Percentiles rank a stretch among this genome's conserved stretches.
Evolutionary conservation across 331 rosid species (phyloP).

Genomic region (Erythrophleum ivorense): DNA sequence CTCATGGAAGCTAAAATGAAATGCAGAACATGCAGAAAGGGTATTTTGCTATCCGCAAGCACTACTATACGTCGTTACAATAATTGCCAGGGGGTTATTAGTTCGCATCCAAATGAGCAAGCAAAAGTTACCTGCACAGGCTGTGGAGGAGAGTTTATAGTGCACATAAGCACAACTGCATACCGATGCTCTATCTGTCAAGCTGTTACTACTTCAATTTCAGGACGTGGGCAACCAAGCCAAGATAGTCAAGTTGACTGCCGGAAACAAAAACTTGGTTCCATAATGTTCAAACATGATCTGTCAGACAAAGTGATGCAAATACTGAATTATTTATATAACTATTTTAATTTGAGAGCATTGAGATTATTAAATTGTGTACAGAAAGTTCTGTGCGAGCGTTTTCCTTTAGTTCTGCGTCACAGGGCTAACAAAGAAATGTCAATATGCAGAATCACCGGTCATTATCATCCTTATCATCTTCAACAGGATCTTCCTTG

Average conservation of each 20-base stretch:
- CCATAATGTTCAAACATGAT: slow-evolving; percentile 38
- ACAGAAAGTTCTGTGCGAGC: background rate
- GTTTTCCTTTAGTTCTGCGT: background rate
- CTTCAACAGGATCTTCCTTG: slow-evolving; percentile 13
- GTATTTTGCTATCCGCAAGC: slow-evolving; percentile 35
- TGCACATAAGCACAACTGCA: slow-evolving; percentile 25
- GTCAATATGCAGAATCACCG: slow-evolving; percentile 12
- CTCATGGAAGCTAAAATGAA: background rate
- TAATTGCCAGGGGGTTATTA: slow-evolving; percentile 18
- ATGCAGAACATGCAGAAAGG: slow-evolving; percentile 12
- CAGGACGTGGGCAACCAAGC: slow-evolving; percentile 27
- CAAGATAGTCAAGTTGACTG: slow-evolving; percentile 26
- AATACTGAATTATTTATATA: background rate
- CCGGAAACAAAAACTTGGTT: slow-evolving; percentile 41
- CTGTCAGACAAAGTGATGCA: slow-evolving; percentile 22
- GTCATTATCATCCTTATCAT: background rate
- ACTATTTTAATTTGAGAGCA: background rate
- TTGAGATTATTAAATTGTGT: background rate
- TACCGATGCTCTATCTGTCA: slow-evolving; percentile 30
- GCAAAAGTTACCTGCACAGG: slow-evolving; percentile 27
- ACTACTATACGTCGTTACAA: slow-evolving; percentile 30
- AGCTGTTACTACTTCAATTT: slow-evolving; percentile 23
- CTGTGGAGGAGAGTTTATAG: slow-evolving; percentile 30
- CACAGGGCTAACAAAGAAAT: slow-evolving; percentile 11
- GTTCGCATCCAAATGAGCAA: slow-evolving; percentile 30